These are phyloP conservation scores for Hanseniaspora pseudoguilliermondii DNA, from an alignment of 805 yeast species.

Conservation along the genomic window DNA sequence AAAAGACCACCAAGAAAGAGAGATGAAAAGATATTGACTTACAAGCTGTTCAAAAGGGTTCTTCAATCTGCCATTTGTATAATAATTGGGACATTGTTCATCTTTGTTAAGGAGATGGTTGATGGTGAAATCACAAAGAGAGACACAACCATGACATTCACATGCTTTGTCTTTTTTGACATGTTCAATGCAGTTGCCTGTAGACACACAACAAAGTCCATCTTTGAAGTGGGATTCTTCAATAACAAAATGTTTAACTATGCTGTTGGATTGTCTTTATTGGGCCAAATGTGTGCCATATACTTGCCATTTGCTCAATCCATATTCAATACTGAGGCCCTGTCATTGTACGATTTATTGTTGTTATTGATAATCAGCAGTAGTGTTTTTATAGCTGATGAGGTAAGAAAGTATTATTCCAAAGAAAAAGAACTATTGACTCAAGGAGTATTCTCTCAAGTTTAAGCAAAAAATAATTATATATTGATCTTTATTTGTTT, in stretches of 20 bases:
- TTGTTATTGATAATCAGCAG: slow-evolving; percentile 56
- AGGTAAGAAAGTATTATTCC: slow-evolving; percentile 45
- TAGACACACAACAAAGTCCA: slow-evolving; percentile 74
- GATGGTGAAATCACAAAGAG: slow-evolving; percentile 76
- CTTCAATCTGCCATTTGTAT: slow-evolving; percentile 58
- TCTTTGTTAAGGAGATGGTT: slow-evolving; percentile 73
- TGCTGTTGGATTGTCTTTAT: slow-evolving; percentile 75
- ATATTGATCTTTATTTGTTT: not conserved
- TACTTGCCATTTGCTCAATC: slow-evolving; percentile 87
- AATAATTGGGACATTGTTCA: slow-evolving; percentile 81
- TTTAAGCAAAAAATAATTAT: not conserved
- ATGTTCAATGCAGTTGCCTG: slow-evolving; percentile 94
- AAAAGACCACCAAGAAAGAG: slow-evolving; percentile 89
- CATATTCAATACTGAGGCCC: slow-evolving; percentile 89
- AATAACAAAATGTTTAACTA: slow-evolving; percentile 81
- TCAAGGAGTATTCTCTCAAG: slow-evolving; percentile 12
- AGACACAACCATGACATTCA: slow-evolving; percentile 97
- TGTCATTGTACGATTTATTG: slow-evolving; percentile 54
- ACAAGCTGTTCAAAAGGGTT: slow-evolving; percentile 54
- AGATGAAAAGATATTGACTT: slow-evolving; percentile 69
- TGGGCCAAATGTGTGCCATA: slow-evolving; percentile 88
- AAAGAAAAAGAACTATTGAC: not conserved
- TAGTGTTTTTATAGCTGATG: slow-evolving; percentile 77
- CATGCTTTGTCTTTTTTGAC: slow-evolving; percentile 89
- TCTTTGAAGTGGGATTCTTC: slow-evolving; percentile 65